phyloP scores from a whole-genome alignment of 2,329 filamentous ascomycete genomes.

The Rachicladosporium sp. region DNA sequence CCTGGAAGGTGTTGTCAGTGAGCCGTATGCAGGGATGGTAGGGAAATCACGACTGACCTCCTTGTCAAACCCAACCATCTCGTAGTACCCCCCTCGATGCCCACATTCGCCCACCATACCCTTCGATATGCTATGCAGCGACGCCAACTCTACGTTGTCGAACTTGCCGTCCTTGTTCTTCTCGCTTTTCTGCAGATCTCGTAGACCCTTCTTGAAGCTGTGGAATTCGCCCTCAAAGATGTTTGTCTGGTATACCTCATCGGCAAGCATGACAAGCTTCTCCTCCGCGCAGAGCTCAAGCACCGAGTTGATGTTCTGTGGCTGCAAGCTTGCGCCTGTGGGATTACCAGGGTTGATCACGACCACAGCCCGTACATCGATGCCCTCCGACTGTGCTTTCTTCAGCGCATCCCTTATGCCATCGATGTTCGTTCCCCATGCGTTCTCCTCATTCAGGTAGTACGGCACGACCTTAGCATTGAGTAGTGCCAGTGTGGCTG shows the following conservation, averaged over 20 bases:
- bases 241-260: conserved; percentile 99
- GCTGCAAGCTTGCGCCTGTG: conserved; percentile 73
- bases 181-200: conserved; percentile 57
- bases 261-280: conserved; percentile 78
- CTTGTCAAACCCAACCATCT: conserved; percentile 77
- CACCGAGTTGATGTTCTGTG: conserved; percentile 70
- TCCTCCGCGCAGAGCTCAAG: conserved; percentile 75
- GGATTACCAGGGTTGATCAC: conserved; percentile 99
- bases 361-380: conserved; percentile 82
- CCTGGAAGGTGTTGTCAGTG: conserved; percentile 39
- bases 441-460: conserved; percentile 72
- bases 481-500: conserved; percentile 74
- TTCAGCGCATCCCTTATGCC: conserved; percentile 61
- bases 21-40: background rate
- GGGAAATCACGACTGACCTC: conserved; percentile 15
- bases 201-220: conserved; percentile 83
- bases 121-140: conserved; percentile 87
- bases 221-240: conserved; percentile 89
- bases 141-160: conserved; percentile 76
- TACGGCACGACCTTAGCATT: conserved; percentile 84
- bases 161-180: conserved; percentile 58
- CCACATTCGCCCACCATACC: conserved; percentile 98
- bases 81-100: conserved; percentile 94
- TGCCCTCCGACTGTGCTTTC: conserved; percentile 62
- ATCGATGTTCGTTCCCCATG: conserved; percentile 80